Evolutionary conservation across 768 basidiomycete species (phyloP), one percentile per base, ranked within the genome.

Genomic region (Boletus huronensis): DNA sequence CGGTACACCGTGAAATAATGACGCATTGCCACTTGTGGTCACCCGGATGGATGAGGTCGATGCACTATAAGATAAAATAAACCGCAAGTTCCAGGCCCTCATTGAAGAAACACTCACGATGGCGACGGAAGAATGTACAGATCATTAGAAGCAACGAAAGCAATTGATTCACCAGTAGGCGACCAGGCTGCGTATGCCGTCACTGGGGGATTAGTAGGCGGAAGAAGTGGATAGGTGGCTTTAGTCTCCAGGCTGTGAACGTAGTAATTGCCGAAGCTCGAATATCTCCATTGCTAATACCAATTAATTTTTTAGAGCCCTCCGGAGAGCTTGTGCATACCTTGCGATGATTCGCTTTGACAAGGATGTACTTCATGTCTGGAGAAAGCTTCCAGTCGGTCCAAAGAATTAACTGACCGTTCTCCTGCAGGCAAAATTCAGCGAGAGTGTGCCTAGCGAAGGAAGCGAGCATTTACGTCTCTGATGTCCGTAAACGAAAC

Each of bases 251-350:
- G 75, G 61, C 84, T 80, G 72, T 97, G 88, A n/a, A 99, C 78
- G 69, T 92, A 96, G 68, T 94, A 98, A 70, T 95, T 98, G 17
- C 90, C 88, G 65, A 87, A 87, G 52, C 83, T 85, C 6, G 94
- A 97, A 70, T 88, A 81, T 43, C 97, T 84, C 97, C 97, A 99
- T 86, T 95, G 91, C 87, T 94, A 58, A 32, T 36, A 14, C n/a
- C 40, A 9, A 28, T 62, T n/a, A n/a, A n/a, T n/a, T n/a, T n/a
- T n/a, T n/a, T n/a, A n/a, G n/a, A n/a, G n/a, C n/a, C n/a, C 3
- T 32, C 4, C 26, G 21, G 6, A 41, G 26, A 48, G 13, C 5
- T 26, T 31, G 19, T 35, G 58, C 69, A 48, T 55, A 85, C 93
- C 79, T 97, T 95, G 52, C 72, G 71, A 61, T 82, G 72, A 65